These are phyloP conservation scores for Fusarium circinatum DNA, from an alignment of 2,329 filamentous ascomycete genomes.

Conservation along the genomic window DNA sequence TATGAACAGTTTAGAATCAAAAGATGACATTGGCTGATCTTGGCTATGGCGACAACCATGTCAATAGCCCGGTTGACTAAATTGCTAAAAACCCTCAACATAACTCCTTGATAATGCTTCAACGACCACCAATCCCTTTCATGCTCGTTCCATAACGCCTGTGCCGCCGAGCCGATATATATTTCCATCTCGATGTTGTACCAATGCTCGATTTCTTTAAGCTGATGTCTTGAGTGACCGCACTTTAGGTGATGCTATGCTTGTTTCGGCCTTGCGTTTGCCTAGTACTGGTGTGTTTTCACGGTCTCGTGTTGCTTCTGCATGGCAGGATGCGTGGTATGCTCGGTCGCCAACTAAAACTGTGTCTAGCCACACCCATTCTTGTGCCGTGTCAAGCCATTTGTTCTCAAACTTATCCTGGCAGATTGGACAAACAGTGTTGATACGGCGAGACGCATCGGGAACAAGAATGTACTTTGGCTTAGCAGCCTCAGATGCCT, in stretches of 20 bases:
- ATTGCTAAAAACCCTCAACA: constrained; percentile 7
- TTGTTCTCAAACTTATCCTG: constrained; percentile 94
- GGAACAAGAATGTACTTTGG: constrained; percentile 85
- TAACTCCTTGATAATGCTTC: constrained; percentile 35
- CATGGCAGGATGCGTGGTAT: constrained; percentile 90
- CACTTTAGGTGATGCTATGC: constrained; percentile 52
- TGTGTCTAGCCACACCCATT: constrained; percentile 97
- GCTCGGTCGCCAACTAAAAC: constrained; percentile 80
- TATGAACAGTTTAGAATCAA: background rate
- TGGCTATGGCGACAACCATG: background rate
- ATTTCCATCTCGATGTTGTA: background rate
- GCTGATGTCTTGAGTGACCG: constrained; percentile 50
- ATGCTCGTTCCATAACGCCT: constrained; percentile 35
- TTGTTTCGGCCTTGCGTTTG: constrained; percentile 79
- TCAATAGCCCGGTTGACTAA: background rate
- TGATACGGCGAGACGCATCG: constrained; percentile 77
- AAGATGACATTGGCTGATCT: background rate
- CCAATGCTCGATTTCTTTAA: constrained; percentile 21
- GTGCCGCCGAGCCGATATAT: constrained; percentile 13
- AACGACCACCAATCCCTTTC: constrained; percentile 15
- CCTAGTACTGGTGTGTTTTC: constrained; percentile 67
- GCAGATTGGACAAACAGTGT: constrained; percentile 89
- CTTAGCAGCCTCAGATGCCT: constrained; percentile 55
- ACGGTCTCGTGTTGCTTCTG: constrained; percentile 78
- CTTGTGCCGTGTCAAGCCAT: constrained; percentile 92